Conservation (phyloP, 1,284 basidiomycete species). For the Volvariella volvacea region DNA sequence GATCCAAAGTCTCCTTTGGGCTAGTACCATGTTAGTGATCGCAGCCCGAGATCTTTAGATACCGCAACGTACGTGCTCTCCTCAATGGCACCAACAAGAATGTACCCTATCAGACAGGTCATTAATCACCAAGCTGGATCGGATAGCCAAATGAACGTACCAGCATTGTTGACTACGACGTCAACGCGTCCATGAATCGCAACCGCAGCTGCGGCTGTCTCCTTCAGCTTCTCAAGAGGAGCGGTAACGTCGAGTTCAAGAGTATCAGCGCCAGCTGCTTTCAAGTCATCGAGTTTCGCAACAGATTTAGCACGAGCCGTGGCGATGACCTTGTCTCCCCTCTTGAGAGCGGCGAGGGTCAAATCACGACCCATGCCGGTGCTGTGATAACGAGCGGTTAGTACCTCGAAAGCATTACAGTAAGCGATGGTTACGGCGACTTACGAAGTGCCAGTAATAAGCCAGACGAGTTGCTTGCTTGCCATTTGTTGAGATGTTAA, state of each 20-base stretch:
- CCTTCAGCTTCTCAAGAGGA: constrained; percentile 13
- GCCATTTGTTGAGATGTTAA: no score
- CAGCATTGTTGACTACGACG: constrained; percentile 23
- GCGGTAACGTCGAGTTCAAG: constrained; percentile 25
- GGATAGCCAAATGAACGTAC: not conserved
- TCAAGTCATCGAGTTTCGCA: constrained; percentile 17
- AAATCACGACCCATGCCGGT: constrained; percentile 18
- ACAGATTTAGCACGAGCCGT: constrained; percentile 19
- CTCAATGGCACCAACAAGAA: not conserved
- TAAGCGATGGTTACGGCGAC: not conserved
- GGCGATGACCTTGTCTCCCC: constrained; percentile 23
- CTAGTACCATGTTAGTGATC: not conserved
- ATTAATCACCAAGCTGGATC: not conserved
- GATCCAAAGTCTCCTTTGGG: constrained; percentile 5
- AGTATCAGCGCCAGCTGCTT: constrained; percentile 17
- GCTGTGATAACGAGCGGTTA: no score
- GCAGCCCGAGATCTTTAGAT: not conserved
- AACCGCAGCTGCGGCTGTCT: constrained; percentile 15
- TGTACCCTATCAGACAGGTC: not conserved
- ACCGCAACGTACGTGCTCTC: not conserved
- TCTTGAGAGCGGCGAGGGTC: constrained; percentile 14
- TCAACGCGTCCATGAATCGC: constrained; percentile 18
- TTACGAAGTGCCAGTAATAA: constrained; percentile 22
- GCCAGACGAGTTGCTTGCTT: constrained; percentile 17
- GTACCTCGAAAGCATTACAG: no score